These are phyloP conservation scores for Rubus parviflorus DNA, from an alignment of 306 rosid species.

Conservation along the genomic window DNA sequence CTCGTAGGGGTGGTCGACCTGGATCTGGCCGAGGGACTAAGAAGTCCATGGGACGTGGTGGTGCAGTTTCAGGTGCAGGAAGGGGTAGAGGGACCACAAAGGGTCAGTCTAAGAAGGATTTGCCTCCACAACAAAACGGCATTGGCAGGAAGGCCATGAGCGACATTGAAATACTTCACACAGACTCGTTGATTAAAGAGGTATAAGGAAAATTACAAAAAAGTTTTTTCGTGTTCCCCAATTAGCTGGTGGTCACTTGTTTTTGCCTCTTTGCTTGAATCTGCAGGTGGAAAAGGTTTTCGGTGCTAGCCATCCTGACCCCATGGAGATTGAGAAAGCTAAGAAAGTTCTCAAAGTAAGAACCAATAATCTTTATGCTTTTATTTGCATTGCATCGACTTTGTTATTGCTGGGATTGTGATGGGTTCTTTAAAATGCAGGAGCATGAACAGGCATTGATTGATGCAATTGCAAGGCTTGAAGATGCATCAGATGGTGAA, in stretches of 20 bases:
- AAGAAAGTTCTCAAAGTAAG: conserved; percentile 76
- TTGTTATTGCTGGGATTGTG: conserved; percentile 19
- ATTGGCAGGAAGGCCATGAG: conserved; percentile 56
- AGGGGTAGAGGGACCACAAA: conserved; percentile 77
- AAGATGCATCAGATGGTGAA: conserved; percentile 84
- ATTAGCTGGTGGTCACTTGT: conserved; percentile 5
- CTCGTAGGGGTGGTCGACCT: conserved; percentile 50
- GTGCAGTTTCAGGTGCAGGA: conserved; percentile 61
- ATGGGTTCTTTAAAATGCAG: conserved; percentile 45
- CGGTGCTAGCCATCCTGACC: conserved; percentile 58
- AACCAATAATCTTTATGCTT: conserved; percentile 12
- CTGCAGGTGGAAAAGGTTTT: conserved; percentile 81
- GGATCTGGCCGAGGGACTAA: conserved; percentile 67
- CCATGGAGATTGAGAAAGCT: conserved; percentile 69
- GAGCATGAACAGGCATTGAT: conserved; percentile 83
- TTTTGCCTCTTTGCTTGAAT: conserved; percentile 23
- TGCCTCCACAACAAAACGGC: conserved; percentile 55
- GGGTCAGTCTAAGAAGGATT: conserved; percentile 58
- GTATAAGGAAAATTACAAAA: conserved; percentile 34
- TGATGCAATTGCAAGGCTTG: conserved; percentile 79
- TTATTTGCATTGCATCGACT: neutral
- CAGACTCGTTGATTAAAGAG: conserved; percentile 81
- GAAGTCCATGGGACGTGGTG: conserved; percentile 58
- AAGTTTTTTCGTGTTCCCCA: neutral
- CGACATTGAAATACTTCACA: conserved; percentile 73